A percentile compares a stretch with the other conserved stretches of the same genome.
Evolutionary conservation across 2,329 filamentous ascomycete genomes (phyloP).

Genomic region (Aschersonia sp.): DNA sequence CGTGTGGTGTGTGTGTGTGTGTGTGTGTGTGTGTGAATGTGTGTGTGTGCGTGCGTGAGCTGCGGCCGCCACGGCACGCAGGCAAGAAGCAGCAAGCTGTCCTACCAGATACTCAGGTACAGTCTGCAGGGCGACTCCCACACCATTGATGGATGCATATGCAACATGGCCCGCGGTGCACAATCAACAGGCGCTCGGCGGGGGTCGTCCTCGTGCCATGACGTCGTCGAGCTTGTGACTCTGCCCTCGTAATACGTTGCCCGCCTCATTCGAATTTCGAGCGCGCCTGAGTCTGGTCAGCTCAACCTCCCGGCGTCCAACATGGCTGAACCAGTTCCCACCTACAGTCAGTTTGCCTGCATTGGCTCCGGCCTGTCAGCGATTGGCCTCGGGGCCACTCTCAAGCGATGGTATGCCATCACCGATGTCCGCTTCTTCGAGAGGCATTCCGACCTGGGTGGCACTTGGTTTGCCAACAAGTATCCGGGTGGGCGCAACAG

Average conservation of each 20-base stretch:
- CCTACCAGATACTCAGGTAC: no score
- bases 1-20: no score
- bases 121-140: no score
- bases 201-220: not conserved
- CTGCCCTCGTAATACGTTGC: not conserved
- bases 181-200: no score
- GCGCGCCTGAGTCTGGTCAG: not conserved
- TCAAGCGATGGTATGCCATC: conserved; percentile 42
- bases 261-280: not conserved
- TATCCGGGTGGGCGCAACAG: conserved; percentile 32
- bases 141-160: no score
- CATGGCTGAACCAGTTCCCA: conserved; percentile 1
- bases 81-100: no score
- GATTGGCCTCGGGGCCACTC: conserved; percentile 43
- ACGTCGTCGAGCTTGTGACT: not conserved
- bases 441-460: conserved; percentile 38
- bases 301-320: not conserved
- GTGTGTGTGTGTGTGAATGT: no score
- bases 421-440: conserved; percentile 48
- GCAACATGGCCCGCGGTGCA: no score
- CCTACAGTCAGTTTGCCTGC: conserved; percentile 24
- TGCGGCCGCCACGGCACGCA: no score
- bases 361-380: conserved; percentile 49
- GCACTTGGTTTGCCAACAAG: conserved; percentile 49
- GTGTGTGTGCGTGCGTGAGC: no score